Evolutionary conservation across 306 rosid genomes (phyloP).

Genomic region (Pterocarpus santalinus): DNA sequence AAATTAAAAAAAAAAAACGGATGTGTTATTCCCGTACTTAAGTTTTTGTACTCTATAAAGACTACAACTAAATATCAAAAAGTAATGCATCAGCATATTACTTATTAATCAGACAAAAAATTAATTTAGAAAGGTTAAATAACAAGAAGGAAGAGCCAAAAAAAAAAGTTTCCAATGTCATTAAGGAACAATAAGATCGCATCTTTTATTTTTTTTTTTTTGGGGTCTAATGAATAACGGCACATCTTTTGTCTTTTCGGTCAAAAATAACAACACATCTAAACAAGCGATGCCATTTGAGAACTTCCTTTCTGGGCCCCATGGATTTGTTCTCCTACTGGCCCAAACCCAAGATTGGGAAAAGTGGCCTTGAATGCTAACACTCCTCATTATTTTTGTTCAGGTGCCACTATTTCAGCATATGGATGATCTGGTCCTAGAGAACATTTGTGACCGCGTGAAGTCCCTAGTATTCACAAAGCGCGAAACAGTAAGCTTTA

Average conservation of each 20-base stretch:
- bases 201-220: too few relatives aligned
- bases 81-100: not conserved
- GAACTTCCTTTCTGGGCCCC: not conserved
- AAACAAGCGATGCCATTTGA: not conserved
- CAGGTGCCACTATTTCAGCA: conserved; percentile 94
- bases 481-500: conserved; percentile 83
- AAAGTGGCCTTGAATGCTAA: not conserved
- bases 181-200: too few relatives aligned
- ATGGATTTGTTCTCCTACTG: not conserved
- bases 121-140: not conserved
- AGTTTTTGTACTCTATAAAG: not conserved
- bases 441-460: conserved; percentile 94
- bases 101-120: not conserved
- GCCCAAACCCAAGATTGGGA: not conserved
- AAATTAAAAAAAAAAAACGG: too few relatives aligned
- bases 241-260: too few relatives aligned
- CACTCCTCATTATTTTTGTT: not conserved
- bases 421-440: conserved; percentile 91
- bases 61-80: not conserved
- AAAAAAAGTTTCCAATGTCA: not conserved
- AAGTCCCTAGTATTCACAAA: conserved; percentile 92
- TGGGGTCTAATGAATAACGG: too few relatives aligned
- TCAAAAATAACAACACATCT: too few relatives aligned
- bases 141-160: not conserved
- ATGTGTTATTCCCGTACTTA: not conserved